These are phyloP conservation scores for Mycena floridula DNA, from an alignment of 768 basidiomycete genomes.

Conservation along the genomic window DNA sequence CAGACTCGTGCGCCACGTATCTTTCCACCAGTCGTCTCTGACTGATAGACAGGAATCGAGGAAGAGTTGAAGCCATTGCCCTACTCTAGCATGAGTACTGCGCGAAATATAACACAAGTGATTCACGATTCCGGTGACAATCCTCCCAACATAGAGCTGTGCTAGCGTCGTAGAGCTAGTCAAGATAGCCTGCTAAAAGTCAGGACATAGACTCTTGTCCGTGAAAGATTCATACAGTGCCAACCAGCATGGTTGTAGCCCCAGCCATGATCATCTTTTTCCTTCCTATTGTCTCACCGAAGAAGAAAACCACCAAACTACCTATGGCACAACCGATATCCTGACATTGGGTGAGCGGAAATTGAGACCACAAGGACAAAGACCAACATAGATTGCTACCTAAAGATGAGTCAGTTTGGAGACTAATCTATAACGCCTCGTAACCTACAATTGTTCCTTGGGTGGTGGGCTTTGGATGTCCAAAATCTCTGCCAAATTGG, in stretches of 20 bases:
- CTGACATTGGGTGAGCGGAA: slow-evolving; percentile 11
- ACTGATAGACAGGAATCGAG: slow-evolving; percentile 34
- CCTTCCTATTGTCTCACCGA: slow-evolving; percentile 29
- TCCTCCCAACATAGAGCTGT: slow-evolving; percentile 30
- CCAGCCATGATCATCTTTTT: slow-evolving; percentile 34
- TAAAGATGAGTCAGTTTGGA: slow-evolving; percentile 1
- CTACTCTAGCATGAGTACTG: background rate
- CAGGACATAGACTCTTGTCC: background rate
- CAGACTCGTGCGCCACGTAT: slow-evolving; percentile 29
- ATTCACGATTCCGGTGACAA: slow-evolving; percentile 30
- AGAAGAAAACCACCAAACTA: slow-evolving; percentile 30
- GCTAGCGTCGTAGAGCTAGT: slow-evolving; percentile 32
- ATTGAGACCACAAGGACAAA: background rate
- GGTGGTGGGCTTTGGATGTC: slow-evolving; percentile 26
- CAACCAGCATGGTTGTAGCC: slow-evolving; percentile 29
- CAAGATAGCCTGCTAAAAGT: slow-evolving; percentile 23
- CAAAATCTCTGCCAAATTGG: slow-evolving; percentile 32
- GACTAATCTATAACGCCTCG: background rate
- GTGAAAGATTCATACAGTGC: slow-evolving; percentile 20
- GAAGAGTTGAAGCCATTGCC: slow-evolving; percentile 37
- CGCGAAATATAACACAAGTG: background rate
- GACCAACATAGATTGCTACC: slow-evolving; percentile 28
- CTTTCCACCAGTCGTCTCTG: slow-evolving; percentile 30
- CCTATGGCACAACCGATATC: slow-evolving; percentile 34
- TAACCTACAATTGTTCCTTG: slow-evolving; percentile 33